A percentile compares a stretch with the other conserved stretches of the same genome.
Evolutionary conservation across 345 rosid species (phyloP).

Genomic region (rapeseed (Brassica napus)): DNA sequence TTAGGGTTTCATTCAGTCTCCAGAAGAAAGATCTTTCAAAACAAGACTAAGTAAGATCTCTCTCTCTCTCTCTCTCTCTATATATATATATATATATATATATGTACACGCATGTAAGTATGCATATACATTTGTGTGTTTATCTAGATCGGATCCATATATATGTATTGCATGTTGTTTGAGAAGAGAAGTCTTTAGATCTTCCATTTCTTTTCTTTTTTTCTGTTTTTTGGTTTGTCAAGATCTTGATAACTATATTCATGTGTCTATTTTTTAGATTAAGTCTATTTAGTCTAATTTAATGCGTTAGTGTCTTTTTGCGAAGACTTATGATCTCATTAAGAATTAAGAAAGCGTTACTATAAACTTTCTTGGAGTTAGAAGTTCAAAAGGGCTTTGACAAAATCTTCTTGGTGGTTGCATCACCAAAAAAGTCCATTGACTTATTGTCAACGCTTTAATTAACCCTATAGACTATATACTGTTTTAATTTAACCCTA

Average conservation of each 20-base stretch:
- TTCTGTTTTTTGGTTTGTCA: background rate
- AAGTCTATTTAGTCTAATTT: background rate
- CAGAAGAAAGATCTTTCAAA: constrained; percentile 30
- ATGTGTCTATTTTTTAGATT: background rate
- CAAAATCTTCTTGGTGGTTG: constrained; percentile 41
- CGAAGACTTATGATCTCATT: constrained; percentile 35
- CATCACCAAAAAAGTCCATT: constrained; percentile 32
- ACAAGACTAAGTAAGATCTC: constrained; percentile 26
- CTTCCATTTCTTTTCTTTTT: background rate
- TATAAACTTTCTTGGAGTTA: constrained; percentile 31
- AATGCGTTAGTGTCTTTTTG: constrained; percentile 29
- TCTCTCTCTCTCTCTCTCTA: background rate
- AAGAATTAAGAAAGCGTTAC: constrained; percentile 31
- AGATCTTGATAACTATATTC: constrained; percentile 11
- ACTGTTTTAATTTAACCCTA: constrained; percentile 13
- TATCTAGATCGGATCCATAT: constrained; percentile 23
- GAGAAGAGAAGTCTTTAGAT: constrained; percentile 26
- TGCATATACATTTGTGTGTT: background rate
- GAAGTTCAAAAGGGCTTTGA: constrained; percentile 33
- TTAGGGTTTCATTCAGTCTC: constrained; percentile 36
- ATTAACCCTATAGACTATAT: constrained; percentile 32
- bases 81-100: background rate
- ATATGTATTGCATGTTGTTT: constrained; percentile 19
- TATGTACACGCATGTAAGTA: background rate
- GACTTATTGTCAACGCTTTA: constrained; percentile 46